Evolutionary conservation across 1,284 basidiomycete genomes (phyloP), one percentile per base, ranked within the genome.

Genomic region (Rhizoctonia solani): DNA sequence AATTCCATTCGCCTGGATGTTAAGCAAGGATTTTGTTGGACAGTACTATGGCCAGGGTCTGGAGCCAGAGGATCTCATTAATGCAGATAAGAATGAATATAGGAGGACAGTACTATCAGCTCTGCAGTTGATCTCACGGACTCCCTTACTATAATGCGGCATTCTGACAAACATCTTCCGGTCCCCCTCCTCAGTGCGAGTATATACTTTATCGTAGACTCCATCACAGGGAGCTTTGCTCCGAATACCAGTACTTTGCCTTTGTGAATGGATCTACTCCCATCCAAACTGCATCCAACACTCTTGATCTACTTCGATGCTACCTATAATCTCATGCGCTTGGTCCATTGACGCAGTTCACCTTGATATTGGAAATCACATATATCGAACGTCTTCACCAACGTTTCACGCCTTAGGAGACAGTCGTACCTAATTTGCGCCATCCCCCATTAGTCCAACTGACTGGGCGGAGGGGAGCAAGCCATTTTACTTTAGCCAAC

Each of bases 11-110:
- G 61, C 49, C 16, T 39, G 25, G 9, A 25, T 30, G n/a, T 14
- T 46, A 11, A 44, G 23, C 27, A 65, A 54, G n/a, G 61, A 65
- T 39, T 65, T 53, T 21, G 23, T 65, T 16, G 61, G 61, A 19
- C 49, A 53, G 37, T 65, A 65, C 29, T 65, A 53, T 23, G 61
- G 49, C 5, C 25, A 37, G 1, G 50, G 50, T 9, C 30, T n/a
- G n/a, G n/a, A 65, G 27, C 27, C 34, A 9, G 23, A 42, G 37
- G 13, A 32, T n/a, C 14, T 65, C n/a, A 2, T 13, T 16, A 8
- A 54, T 4, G 29, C 34, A 23, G 19, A 39, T 11, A 25, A 39
- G 13, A n/a, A 2, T 14, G 50, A 44, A 8, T 65, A 65, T n/a
- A 32, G 61, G 11, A 65, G 21, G 27, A 11, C 34, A 2, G 61